Evolutionary conservation across 345 rosid genomes (phyloP).

Genomic region (Orychophragmus violaceus): DNA sequence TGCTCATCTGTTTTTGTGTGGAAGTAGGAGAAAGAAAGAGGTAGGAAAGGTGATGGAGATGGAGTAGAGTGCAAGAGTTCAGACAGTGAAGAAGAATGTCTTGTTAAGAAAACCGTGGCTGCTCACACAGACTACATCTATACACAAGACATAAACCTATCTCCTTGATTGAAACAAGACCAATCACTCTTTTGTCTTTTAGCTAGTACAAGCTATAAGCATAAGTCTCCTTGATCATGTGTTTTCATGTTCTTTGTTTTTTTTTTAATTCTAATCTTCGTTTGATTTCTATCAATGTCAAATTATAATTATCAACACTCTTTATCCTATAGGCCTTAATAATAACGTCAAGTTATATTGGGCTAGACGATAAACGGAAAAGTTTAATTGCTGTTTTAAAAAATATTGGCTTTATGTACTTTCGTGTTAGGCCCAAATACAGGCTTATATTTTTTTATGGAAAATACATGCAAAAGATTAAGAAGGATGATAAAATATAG

Average conservation of each 20-base stretch:
- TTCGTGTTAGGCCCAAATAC: not conserved
- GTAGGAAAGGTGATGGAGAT: conserved; percentile 11
- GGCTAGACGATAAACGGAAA: no score
- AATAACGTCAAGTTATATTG: not conserved
- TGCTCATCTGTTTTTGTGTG: not conserved
- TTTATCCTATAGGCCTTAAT: not conserved
- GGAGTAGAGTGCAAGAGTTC: conserved; percentile 35
- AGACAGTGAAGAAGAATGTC: conserved; percentile 43
- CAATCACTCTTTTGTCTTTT: not conserved
- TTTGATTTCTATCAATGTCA: not conserved
- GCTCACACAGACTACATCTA: conserved; percentile 55
- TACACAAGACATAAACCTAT: conserved; percentile 38
- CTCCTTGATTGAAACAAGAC: conserved; percentile 29
- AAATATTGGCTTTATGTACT: not conserved
- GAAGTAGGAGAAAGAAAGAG: conserved; percentile 26
- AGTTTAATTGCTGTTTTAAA: no score
- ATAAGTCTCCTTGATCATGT: conserved; percentile 2
- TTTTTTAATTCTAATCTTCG: not conserved
- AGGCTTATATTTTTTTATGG: not conserved
- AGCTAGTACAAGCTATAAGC: not conserved
- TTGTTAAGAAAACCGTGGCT: conserved; percentile 37
- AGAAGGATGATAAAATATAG: not conserved
- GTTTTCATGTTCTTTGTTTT: conserved; percentile 8
- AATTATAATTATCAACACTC: not conserved
- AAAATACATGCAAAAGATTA: not conserved